Conservation (phyloP, 257 asterid species). For the Marsdenia floribunda region DNA sequence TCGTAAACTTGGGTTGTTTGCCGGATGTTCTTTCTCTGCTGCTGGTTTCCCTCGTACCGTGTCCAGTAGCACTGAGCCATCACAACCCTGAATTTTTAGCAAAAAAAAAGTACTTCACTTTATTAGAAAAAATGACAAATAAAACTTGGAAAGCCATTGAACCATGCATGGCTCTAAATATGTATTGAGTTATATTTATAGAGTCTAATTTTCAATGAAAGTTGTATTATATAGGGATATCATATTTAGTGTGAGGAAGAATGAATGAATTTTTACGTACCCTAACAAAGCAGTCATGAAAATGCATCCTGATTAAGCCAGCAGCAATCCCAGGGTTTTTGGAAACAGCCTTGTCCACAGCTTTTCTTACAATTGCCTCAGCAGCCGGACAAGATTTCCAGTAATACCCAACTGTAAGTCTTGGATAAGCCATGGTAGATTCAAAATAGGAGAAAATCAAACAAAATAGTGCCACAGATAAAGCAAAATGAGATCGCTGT, state of each 20-base stretch:
- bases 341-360: slow-evolving; percentile 29
- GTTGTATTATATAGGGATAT: too few species aligned
- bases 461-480: background rate
- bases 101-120: too few species aligned
- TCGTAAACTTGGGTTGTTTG: slow-evolving; percentile 47
- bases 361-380: slow-evolving; percentile 30
- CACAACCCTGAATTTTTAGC: slow-evolving; percentile 41
- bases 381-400: slow-evolving; percentile 29
- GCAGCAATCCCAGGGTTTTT: slow-evolving; percentile 39
- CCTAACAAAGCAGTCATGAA: slow-evolving; percentile 51
- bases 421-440: background rate
- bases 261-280: slow-evolving; percentile 10
- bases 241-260: background rate
- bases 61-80: slow-evolving; percentile 51
- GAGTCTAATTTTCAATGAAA: too few species aligned
- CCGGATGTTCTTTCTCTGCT: slow-evolving; percentile 38
- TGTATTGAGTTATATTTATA: too few species aligned
- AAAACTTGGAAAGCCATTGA: too few species aligned
- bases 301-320: slow-evolving; percentile 36
- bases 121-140: too few species aligned
- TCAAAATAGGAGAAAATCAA: background rate
- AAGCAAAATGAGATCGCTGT: background rate
- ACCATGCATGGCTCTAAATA: too few species aligned
- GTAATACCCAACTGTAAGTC: slow-evolving; percentile 30
- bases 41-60: slow-evolving; percentile 27